These are phyloP conservation scores for Colletotrichum euphorbiae DNA, from an alignment of 2,329 filamentous ascomycete species.

Conservation along the genomic window DNA sequence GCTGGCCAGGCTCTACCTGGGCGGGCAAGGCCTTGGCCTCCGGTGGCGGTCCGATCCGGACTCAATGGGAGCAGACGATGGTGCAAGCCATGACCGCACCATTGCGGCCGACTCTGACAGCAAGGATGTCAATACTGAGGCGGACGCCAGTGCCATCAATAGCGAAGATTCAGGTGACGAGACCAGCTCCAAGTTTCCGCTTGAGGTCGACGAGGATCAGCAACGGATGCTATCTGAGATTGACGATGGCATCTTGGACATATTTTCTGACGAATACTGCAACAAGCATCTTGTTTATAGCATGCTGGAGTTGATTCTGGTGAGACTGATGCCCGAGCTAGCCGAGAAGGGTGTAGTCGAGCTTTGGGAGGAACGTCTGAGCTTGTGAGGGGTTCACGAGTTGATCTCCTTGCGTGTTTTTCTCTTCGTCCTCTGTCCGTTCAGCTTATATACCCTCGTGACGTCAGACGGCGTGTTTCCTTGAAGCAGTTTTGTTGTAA, in stretches of 20 bases:
- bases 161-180: conserved; percentile 38
- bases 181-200: conserved; percentile 37
- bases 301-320: conserved; percentile 83
- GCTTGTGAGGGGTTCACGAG: conserved; percentile 41
- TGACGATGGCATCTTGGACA: conserved; percentile 73
- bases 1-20: conserved; percentile 64
- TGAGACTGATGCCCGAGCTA: conserved; percentile 86
- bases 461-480: neutral
- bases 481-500: neutral
- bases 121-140: conserved; percentile 42
- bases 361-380: conserved; percentile 78
- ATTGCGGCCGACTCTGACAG: neutral
- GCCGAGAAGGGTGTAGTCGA: conserved; percentile 77
- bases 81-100: conserved; percentile 1
- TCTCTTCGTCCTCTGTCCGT: neutral
- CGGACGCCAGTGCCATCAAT: conserved; percentile 40
- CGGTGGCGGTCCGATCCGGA: conserved; percentile 42
- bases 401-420: neutral
- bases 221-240: conserved; percentile 67
- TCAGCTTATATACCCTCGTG: conserved; percentile 36
- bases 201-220: conserved; percentile 54
- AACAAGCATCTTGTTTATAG: conserved; percentile 93
- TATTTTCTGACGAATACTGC: conserved; percentile 85
- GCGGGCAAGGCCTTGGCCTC: conserved; percentile 51
- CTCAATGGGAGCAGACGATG: conserved; percentile 20